phyloP scores from a whole-genome alignment of 2,329 filamentous ascomycete genomes.

The Epichloe bromicola region DNA sequence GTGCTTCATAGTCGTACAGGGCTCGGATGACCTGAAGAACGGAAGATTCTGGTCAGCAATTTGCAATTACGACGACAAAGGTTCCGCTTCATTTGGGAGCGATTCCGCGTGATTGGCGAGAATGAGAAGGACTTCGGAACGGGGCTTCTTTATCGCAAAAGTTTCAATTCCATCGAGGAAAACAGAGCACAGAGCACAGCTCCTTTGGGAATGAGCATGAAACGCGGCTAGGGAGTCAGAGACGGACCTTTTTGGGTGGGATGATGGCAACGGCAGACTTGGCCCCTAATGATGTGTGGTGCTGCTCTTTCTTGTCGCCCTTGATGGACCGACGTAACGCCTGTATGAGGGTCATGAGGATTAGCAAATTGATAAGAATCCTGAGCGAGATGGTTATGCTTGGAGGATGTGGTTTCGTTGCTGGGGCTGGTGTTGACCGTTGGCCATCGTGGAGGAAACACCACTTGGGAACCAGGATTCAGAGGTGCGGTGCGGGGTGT shows the following conservation, averaged over 20 bases:
- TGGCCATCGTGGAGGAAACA: not conserved
- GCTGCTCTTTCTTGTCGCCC: conserved; percentile 67
- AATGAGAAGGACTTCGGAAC: too few relatives aligned
- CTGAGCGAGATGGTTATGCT: not conserved
- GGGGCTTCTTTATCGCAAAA: too few relatives aligned
- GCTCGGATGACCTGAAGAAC: conserved; percentile 76
- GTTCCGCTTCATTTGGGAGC: too few relatives aligned
- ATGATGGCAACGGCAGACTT: conserved; percentile 83
- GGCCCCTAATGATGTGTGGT: conserved; percentile 58
- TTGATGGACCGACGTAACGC: conserved; percentile 81
- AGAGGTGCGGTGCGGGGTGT: not conserved
- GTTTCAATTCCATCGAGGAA: too few relatives aligned
- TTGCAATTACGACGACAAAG: not conserved
- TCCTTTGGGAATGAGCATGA: too few relatives aligned
- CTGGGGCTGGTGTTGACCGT: not conserved
- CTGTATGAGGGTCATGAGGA: conserved; percentile 37
- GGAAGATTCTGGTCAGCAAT: not conserved
- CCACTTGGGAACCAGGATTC: not conserved
- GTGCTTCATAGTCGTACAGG: conserved; percentile 80
- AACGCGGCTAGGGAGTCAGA: not conserved
- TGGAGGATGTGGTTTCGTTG: not conserved
- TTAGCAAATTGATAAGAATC: conserved; percentile 19
- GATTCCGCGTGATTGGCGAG: too few relatives aligned
- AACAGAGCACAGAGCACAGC: too few relatives aligned
- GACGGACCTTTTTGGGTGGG: conserved; percentile 77